A percentile compares a stretch with the other conserved stretches of the same genome.
These are phyloP conservation scores for Pythium phragmitis DNA, from an alignment of 352 stramenopile genomes.

Conservation along the genomic window DNA sequence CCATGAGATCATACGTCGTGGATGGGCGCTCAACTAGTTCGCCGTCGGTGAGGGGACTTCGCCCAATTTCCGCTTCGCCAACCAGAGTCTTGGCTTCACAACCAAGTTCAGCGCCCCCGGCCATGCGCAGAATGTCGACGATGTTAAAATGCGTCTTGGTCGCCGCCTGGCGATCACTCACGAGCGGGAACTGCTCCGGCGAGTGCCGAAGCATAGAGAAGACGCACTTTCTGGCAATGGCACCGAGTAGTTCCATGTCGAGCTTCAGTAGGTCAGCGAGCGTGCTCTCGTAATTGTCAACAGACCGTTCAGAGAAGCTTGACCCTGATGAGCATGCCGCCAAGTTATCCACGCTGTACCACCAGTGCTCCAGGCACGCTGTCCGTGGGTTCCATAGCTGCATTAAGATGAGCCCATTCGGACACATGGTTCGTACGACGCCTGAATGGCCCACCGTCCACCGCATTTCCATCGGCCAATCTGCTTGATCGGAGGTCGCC, in stretches of 20 bases:
- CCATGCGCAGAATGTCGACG: slow-evolving; percentile 52
- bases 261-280: slow-evolving; percentile 34
- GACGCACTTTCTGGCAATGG: slow-evolving; percentile 54
- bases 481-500: slow-evolving; percentile 32
- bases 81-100: slow-evolving; percentile 42
- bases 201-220: slow-evolving; percentile 59
- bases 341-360: slow-evolving; percentile 64
- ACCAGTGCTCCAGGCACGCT: slow-evolving; percentile 59
- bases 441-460: slow-evolving; percentile 69
- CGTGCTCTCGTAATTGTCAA: slow-evolving; percentile 43
- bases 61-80: slow-evolving; percentile 16
- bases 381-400: slow-evolving; percentile 56
- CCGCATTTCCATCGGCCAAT: slow-evolving; percentile 52
- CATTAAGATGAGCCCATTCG: slow-evolving; percentile 58
- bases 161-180: slow-evolving; percentile 18
- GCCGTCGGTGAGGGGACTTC: neutral
- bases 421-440: slow-evolving; percentile 45
- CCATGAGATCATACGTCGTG: slow-evolving; percentile 31
- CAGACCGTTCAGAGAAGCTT: slow-evolving; percentile 36
- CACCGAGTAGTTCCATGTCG: slow-evolving; percentile 54
- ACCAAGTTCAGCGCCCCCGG: slow-evolving; percentile 50
- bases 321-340: slow-evolving; percentile 17
- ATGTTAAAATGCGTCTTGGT: slow-evolving; percentile 45
- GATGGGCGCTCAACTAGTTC: neutral
- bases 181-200: slow-evolving; percentile 54